Base-by-base conservation (phyloP, 345 rosid species). In the Abelmoschus esculentus region DNA sequence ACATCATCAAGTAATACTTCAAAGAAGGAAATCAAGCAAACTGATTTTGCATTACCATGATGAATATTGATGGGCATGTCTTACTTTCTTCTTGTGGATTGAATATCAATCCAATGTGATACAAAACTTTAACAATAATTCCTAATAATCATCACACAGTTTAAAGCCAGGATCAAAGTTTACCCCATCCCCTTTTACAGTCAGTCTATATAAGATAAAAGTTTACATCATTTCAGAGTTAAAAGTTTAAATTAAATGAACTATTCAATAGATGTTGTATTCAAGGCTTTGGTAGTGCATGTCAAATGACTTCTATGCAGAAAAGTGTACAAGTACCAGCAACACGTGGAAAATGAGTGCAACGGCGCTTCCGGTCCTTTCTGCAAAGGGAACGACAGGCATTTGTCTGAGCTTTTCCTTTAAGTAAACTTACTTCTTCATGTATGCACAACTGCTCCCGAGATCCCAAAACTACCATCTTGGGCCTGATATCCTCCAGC, bases 391-490 rank as follows among this genome's bases (percentile, higher is more conserved):
- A 79, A 42, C 78, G 93, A 71, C 97, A 95, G 60, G 97, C 96
- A 78, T 90, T 85, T 47, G 85, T 87, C 61, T 91, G 98, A 52
- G 96, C 90, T 78, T 85, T 95, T 75, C 98, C 98, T 67, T 78
- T 90, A 53, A 92, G 90, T 72, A 86, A 82, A 58, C 92, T 88
- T 14, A 95, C 96, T 77, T 95, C 83, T 18, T 86, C 88, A 76
- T 91, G 93, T 74, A 90, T 89, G 75, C 99, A 95, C 57, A 91
- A 75, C 71, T 92, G 98, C 83, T 95, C 96, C 72, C 98, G 86
- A 11, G 98, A 95, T 69, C 99, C 98, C 50, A 95, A 79, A 56
- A 95, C 79, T 72, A 89, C 78, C 98, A 90, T 95, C 81, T 89
- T 95, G 28, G 99, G 99, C 96, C 99, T 91, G 85, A 79, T 44